Percentiles rank a stretch among this genome's conserved stretches.
phyloP scores from a whole-genome alignment of 2,329 filamentous ascomycete species.

The Neocatenulostroma microsporum region DNA sequence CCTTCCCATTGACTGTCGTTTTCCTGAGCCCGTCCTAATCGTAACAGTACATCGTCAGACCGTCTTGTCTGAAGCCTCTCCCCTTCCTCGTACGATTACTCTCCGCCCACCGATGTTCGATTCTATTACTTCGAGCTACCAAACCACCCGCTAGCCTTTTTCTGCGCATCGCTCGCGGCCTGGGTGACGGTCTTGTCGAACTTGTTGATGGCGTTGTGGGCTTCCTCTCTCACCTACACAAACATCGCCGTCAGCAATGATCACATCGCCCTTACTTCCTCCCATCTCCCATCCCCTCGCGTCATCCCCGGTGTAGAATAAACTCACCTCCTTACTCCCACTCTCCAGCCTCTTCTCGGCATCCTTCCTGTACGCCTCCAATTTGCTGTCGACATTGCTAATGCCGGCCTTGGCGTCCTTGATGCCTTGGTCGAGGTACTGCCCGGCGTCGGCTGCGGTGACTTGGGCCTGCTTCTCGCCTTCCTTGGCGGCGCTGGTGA shows the following conservation, averaged over 20 bases:
- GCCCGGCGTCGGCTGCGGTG: constrained; percentile 32
- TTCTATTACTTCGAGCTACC: constrained; percentile 41
- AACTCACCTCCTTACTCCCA: constrained; percentile 54
- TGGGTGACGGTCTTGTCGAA: constrained; percentile 67
- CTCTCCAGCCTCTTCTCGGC: constrained; percentile 55
- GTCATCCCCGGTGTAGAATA: not conserved
- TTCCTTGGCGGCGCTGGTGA: constrained; percentile 47
- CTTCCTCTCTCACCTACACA: constrained; percentile 31
- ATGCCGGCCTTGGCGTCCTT: constrained; percentile 12
- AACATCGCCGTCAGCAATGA: not conserved
- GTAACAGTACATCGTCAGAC: no score
- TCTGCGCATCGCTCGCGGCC: constrained; percentile 67
- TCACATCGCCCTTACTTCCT: not conserved
- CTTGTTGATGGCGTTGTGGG: constrained; percentile 57
- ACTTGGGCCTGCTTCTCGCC: constrained; percentile 38
- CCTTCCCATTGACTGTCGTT: no score
- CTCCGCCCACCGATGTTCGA: no score
- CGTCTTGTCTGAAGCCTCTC: no score
- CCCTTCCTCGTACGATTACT: no score
- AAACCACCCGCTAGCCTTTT: constrained; percentile 76
- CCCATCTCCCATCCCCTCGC: not conserved
- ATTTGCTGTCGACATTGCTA: constrained; percentile 17
- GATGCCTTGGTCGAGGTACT: constrained; percentile 45
- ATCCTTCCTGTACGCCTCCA: constrained; percentile 29
- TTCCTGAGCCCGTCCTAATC: no score